phyloP scores from a whole-genome alignment of 2,329 filamentous ascomycete genomes.

The Fusarium brevicatenulatum region DNA sequence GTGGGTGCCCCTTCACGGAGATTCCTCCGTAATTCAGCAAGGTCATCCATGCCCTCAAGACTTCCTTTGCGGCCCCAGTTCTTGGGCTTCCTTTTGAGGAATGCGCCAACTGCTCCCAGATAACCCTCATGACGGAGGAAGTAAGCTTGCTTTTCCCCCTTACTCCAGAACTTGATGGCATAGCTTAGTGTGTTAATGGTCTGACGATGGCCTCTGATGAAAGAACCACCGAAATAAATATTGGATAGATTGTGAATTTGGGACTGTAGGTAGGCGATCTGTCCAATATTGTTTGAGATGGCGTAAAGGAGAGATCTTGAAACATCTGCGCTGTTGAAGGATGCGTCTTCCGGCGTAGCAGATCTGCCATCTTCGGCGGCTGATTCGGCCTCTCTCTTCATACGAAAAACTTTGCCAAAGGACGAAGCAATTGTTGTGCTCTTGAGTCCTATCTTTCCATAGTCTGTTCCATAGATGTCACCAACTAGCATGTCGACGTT shows the following conservation, averaged over 20 bases:
- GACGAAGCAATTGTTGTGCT: slow-evolving; percentile 95
- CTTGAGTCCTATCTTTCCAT: slow-evolving; percentile 95
- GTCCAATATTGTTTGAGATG: slow-evolving; percentile 97
- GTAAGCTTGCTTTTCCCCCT: slow-evolving; percentile 92
- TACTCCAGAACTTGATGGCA: slow-evolving; percentile 97
- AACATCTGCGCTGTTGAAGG: slow-evolving; percentile 84
- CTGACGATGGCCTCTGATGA: slow-evolving; percentile 94
- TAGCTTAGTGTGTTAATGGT: slow-evolving; percentile 98
- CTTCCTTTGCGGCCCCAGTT: slow-evolving; percentile 92
- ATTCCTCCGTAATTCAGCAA: slow-evolving; percentile 46
- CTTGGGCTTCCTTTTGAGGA: slow-evolving; percentile 86
- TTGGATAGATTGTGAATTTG: slow-evolving; percentile 91
- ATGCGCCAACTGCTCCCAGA: slow-evolving; percentile 91
- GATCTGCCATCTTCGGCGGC: slow-evolving; percentile 78
- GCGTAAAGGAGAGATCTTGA: slow-evolving; percentile 92
- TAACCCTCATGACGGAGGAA: slow-evolving; percentile 97
- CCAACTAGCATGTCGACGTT: slow-evolving; percentile 97
- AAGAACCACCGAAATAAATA: slow-evolving; percentile 98
- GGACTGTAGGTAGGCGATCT: slow-evolving; percentile 96
- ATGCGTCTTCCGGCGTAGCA: slow-evolving; percentile 56
- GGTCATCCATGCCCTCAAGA: slow-evolving; percentile 64
- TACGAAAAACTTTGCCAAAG: slow-evolving; percentile 95
- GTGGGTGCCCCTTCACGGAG: slow-evolving; percentile 24
- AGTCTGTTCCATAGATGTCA: slow-evolving; percentile 96
- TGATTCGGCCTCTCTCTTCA: slow-evolving; percentile 85